These are phyloP conservation scores for Penicillium sclerotiorum DNA, from an alignment of 2,329 filamentous ascomycete species.

Conservation along the genomic window DNA sequence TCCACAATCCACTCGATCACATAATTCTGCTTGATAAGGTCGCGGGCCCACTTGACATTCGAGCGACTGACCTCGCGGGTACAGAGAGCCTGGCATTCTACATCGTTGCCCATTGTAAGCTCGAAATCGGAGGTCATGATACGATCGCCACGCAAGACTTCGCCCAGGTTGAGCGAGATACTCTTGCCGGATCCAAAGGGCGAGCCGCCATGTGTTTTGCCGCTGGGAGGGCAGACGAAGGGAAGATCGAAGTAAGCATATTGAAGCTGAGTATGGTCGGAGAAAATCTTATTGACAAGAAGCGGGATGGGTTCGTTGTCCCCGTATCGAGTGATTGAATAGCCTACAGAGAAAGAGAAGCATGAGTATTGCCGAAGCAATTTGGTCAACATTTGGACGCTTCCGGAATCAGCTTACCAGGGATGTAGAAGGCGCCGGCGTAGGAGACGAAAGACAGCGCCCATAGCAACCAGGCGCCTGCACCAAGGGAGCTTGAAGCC, in stretches of 20 bases:
- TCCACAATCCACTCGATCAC: slow-evolving; percentile 94
- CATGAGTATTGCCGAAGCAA: slow-evolving; percentile 12
- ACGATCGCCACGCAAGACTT: slow-evolving; percentile 83
- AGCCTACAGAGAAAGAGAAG: slow-evolving; percentile 58
- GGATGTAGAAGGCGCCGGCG: slow-evolving; percentile 77
- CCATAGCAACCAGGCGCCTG: slow-evolving; percentile 25
- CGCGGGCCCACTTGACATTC: slow-evolving; percentile 67
- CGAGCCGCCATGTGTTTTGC: slow-evolving; percentile 65
- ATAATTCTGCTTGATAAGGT: slow-evolving; percentile 77
- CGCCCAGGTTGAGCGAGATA: slow-evolving; percentile 80
- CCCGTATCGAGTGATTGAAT: slow-evolving; percentile 78
- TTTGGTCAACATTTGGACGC: neutral
- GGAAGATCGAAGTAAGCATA: slow-evolving; percentile 89
- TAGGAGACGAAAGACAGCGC: slow-evolving; percentile 44
- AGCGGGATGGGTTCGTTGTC: slow-evolving; percentile 77
- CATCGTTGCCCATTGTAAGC: slow-evolving; percentile 74
- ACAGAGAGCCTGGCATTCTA: slow-evolving; percentile 73
- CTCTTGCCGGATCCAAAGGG: slow-evolving; percentile 74
- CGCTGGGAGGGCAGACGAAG: slow-evolving; percentile 80
- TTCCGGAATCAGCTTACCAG: slow-evolving; percentile 59
- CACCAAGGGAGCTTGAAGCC: slow-evolving; percentile 13
- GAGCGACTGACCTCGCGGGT: slow-evolving; percentile 65
- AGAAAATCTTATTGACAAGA: slow-evolving; percentile 91
- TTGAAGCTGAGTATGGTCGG: slow-evolving; percentile 85
- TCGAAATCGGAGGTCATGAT: slow-evolving; percentile 85